Evolutionary conservation across 257 asterid species (phyloP).

Genomic region (Solanum boliviense): DNA sequence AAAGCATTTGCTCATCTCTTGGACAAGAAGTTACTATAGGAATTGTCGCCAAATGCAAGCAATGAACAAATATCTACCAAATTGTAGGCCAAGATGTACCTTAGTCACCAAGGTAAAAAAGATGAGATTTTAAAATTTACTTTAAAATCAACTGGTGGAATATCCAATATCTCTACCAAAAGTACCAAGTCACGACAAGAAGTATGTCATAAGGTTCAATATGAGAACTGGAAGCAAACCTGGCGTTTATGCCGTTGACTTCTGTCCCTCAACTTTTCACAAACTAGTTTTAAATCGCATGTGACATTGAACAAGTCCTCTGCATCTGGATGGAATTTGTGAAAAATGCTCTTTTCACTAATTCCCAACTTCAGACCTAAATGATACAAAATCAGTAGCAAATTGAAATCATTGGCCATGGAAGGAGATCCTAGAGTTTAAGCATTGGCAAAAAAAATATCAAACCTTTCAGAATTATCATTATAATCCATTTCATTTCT

Average conservation of each 20-base stretch:
- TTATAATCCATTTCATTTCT: conserved; percentile 31
- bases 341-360: conserved; percentile 28
- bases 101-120: neutral
- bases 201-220: neutral
- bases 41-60: too few species aligned
- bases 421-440: neutral
- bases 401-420: neutral
- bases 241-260: conserved; percentile 78
- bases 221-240: conserved; percentile 32
- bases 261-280: conserved; percentile 76
- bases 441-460: neutral
- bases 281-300: conserved; percentile 84
- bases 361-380: conserved; percentile 89
- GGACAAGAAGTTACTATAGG: too few species aligned
- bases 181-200: neutral
- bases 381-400: neutral
- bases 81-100: neutral
- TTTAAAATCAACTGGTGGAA: neutral
- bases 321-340: conserved; percentile 93
- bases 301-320: conserved; percentile 94
- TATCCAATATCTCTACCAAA: neutral
- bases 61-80: neutral
- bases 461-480: too few species aligned
- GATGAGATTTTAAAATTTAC: neutral
- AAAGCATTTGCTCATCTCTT: too few species aligned